Base-by-base conservation (phyloP, 1,139 yeast genomes). In the Yamadazyma blattariae region DNA sequence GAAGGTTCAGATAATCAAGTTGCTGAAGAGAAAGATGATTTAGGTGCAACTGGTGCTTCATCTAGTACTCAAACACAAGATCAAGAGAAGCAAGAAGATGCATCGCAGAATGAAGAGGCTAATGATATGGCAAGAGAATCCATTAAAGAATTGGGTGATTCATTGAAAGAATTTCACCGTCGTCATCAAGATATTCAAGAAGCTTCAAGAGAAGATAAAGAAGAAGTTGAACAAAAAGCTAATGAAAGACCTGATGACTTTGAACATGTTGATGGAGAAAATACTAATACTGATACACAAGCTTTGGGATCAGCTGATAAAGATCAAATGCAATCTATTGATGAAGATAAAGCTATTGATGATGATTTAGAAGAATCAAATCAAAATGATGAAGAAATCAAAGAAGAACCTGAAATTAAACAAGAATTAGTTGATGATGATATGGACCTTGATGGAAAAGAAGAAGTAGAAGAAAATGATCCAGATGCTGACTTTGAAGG, bases 231-330 rank as follows among this genome's bases (percentile, higher is more conserved):
- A 28, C 63, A 69, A 28, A 61, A 71, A 28, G 78, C 81, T 12
- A 81, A 76, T 42, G 81, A 77, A 46, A 73, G 79, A 33, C 89
- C 94, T 0, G 96, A 89, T 52, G 96, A 89, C 49, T 87, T 90
- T 57, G 95, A 90, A 57, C 97, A 92, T 55, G 74, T 88, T 37
- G 92, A 87, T 31, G 96, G 95, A 29, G 89, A 84, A 32, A 80
- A 80, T 46, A 75, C 88, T 7, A 79, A 82, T 29, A 57, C 56
- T 34, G 92, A 86, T 38, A 85, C 96, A 0, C 97, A 94, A 59
- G 98, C 97, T 0, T 64, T 92, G 38, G 98, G 97, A 17, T 81
- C 94, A 30, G 96, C 96, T 6, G 77, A 80, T 38, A 77, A 81
- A 48, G 96, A 89, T 33, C 89, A 87, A 52, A 67, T 77, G 26